Evolutionary conservation across 306 rosid species (phyloP).

Genomic region (Acacia melanoxylon): DNA sequence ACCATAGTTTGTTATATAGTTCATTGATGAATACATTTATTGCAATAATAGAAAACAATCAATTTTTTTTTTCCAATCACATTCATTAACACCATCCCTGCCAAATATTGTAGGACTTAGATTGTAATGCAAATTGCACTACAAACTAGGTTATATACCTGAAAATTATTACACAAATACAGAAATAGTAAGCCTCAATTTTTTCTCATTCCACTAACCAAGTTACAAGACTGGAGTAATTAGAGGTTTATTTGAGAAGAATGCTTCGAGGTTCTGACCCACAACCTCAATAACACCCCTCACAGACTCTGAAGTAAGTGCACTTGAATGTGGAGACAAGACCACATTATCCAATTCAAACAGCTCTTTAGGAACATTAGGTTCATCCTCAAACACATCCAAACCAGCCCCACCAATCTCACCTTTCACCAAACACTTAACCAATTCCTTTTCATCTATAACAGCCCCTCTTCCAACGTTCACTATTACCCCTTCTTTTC

Average conservation of each 20-base stretch:
- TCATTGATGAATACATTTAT: too few species aligned
- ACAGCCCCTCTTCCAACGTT: constrained; percentile 43
- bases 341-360: constrained; percentile 18
- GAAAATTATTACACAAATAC: background rate
- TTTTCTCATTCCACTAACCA: background rate
- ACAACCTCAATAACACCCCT: background rate
- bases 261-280: background rate
- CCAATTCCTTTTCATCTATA: constrained; percentile 45
- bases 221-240: background rate
- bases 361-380: constrained; percentile 30
- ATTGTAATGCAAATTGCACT: too few species aligned
- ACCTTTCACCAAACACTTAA: constrained; percentile 32
- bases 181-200: background rate
- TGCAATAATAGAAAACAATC: too few species aligned
- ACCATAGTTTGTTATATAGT: too few species aligned
- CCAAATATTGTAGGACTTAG: too few species aligned
- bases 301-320: background rate
- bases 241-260: background rate
- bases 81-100: too few species aligned
- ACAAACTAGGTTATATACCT: too few species aligned
- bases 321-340: constrained; percentile 26
- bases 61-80: too few species aligned
- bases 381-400: constrained; percentile 55
- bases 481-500: constrained; percentile 43
- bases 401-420: constrained; percentile 50